Percentiles rank a stretch among this genome's conserved stretches.
phyloP scores from a whole-genome alignment of 2,329 filamentous ascomycete species.

The Penicillium sp. region DNA sequence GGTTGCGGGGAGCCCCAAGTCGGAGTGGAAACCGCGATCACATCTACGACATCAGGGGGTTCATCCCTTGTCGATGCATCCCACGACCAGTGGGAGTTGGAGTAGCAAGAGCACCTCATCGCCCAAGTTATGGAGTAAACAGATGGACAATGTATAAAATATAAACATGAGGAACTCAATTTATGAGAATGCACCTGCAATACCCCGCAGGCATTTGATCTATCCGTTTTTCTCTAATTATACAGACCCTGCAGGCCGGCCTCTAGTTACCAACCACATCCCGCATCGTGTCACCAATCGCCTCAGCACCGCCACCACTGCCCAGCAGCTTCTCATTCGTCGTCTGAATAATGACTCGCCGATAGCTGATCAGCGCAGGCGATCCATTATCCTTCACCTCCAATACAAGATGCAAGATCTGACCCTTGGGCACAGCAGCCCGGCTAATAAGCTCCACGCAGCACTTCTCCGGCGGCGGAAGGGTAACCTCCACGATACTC shows the following conservation, averaged over 20 bases:
- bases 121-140: slow-evolving; percentile 15
- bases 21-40: slow-evolving; percentile 10
- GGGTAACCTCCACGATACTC: slow-evolving; percentile 16
- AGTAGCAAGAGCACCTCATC: slow-evolving; percentile 17
- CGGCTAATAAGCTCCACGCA: slow-evolving; percentile 23
- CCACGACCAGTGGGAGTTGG: slow-evolving; percentile 15
- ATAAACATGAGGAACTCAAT: not conserved
- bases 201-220: not conserved
- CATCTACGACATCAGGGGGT: slow-evolving; percentile 21
- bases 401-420: slow-evolving; percentile 24
- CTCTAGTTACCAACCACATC: slow-evolving; percentile 3
- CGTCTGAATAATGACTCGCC: slow-evolving; percentile 26
- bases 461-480: slow-evolving; percentile 22
- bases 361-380: slow-evolving; percentile 25
- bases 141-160: slow-evolving; percentile 8
- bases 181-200: not conserved
- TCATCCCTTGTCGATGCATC: slow-evolving; percentile 28
- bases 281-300: slow-evolving; percentile 15
- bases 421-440: slow-evolving; percentile 16
- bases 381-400: slow-evolving; percentile 26
- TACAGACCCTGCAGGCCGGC: not conserved
- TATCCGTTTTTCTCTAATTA: not conserved
- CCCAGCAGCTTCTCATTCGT: slow-evolving; percentile 18
- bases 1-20: not conserved
- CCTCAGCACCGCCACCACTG: slow-evolving; percentile 10